Evolutionary conservation across 164 flowering plant genomes (phyloP).

Genomic region (Liriodendron chinense): DNA sequence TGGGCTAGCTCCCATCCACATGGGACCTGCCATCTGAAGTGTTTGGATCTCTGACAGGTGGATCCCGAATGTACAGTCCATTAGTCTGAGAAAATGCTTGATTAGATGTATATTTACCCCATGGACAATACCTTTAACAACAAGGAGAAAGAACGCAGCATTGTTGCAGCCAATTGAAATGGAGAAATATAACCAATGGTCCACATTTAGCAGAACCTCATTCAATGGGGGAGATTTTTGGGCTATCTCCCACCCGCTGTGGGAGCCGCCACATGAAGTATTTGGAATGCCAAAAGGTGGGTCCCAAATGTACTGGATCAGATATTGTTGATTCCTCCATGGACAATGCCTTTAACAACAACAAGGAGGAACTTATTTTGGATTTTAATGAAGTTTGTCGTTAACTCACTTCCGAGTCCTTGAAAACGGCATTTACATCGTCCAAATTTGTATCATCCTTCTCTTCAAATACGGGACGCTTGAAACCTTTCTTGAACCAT

Average conservation of each 20-base stretch:
- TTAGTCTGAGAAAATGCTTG: too few species aligned
- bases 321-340: background rate
- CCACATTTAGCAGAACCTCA: background rate
- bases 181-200: too few species aligned
- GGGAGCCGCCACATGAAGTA: background rate
- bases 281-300: background rate
- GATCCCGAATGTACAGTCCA: background rate
- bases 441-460: conserved; percentile 73
- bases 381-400: background rate
- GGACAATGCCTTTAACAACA: background rate
- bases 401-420: conserved; percentile 77
- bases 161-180: too few species aligned
- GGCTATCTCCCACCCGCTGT: background rate
- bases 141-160: background rate
- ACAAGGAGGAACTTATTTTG: background rate
- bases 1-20: background rate
- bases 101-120: background rate
- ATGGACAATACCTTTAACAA: background rate
- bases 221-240: background rate
- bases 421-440: conserved; percentile 94
- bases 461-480: conserved; percentile 76
- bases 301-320: background rate
- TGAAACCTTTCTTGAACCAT: conserved; percentile 89
- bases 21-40: background rate
- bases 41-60: background rate